A percentile compares a stretch with the other conserved stretches of the same genome.
phyloP scores from a whole-genome alignment of 441 rosid genomes.

The Populus trichocarpa region DNA sequence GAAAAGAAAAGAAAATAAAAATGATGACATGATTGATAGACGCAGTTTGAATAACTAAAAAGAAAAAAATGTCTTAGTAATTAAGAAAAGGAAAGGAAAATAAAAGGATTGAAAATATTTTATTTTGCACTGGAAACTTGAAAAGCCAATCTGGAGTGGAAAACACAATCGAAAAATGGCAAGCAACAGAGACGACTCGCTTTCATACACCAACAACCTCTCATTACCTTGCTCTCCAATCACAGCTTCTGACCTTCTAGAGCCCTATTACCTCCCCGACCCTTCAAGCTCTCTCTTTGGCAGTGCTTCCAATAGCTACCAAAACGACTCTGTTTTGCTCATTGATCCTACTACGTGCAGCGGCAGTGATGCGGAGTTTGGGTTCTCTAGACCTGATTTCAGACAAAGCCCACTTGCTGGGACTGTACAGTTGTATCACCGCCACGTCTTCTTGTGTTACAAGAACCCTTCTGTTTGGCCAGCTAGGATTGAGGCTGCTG shows the following conservation, averaged over 20 bases:
- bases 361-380: conserved; percentile 58
- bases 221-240: conserved; percentile 69
- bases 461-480: conserved; percentile 98
- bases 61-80: no score
- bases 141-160: neutral
- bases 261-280: conserved; percentile 48
- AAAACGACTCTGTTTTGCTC: conserved; percentile 60
- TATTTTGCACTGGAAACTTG: neutral
- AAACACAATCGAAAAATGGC: conserved; percentile 35
- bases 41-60: no score
- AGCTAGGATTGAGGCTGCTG: conserved; percentile 94
- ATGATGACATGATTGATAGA: no score
- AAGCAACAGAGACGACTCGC: conserved; percentile 61
- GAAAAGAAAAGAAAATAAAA: no score
- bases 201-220: conserved; percentile 48
- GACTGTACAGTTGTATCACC: conserved; percentile 76
- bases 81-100: no score
- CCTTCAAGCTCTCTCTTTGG: conserved; percentile 50
- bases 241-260: conserved; percentile 56
- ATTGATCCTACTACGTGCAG: conserved; percentile 21
- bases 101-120: no score
- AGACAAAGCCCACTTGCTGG: conserved; percentile 61
- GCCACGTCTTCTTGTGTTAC: conserved; percentile 91
- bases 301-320: conserved; percentile 80
- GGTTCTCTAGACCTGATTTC: conserved; percentile 83